Base-by-base conservation (phyloP, 2,329 filamentous ascomycete genomes). In the Ceratocystis colombiana region DNA sequence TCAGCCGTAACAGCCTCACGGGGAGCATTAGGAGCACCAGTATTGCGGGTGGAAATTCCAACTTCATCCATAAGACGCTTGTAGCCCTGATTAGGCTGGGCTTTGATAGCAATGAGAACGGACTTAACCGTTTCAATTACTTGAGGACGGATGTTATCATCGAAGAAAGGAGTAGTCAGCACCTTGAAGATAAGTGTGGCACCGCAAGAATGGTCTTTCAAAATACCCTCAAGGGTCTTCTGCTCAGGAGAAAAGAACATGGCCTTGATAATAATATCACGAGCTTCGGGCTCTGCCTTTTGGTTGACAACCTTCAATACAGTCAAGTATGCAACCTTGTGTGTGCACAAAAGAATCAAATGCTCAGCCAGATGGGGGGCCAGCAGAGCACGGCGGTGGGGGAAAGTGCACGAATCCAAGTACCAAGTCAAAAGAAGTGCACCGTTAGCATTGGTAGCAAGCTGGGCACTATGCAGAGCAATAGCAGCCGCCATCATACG, bases 61-160 rank as follows among this genome's bases (percentile, higher is more conserved):
- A 99, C 94, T 74, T 99, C 94, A 72, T 99, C 94, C 94, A 99
- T 99, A 68, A 99, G 79, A 64, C 94, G 88, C 81, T 97, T 99
- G 79, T 99, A 99, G 64, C 94, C 94, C 77, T 97, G 94, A 69
- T 87, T 88, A 17, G 94, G 90, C 72, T 96, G 90, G 5, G 91
- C 93, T 78, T 96, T 96, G 76, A 97, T 87, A 72, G 88, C 88
- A 44, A 93, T 77, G 44, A 99, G 82, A 48, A 97, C 91, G 71
- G 86, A 90, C 73, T 93, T 90, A 64, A 99, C 90, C 67, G 91
- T 96, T 72, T 96, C 90, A 4, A 96, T 85, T 25, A 96, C 91
- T 72, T 96, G 89, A 59, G 82, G 80, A 61, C 94, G 88, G 73
- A 96, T 92, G 64, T 80, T 86, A 74, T 99, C 94, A 70, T 99